A percentile compares a stretch with the other conserved stretches of the same genome.
Evolutionary conservation across 23 red algal genomes (phyloP).

Genomic region (Pyropia haitanensis): DNA sequence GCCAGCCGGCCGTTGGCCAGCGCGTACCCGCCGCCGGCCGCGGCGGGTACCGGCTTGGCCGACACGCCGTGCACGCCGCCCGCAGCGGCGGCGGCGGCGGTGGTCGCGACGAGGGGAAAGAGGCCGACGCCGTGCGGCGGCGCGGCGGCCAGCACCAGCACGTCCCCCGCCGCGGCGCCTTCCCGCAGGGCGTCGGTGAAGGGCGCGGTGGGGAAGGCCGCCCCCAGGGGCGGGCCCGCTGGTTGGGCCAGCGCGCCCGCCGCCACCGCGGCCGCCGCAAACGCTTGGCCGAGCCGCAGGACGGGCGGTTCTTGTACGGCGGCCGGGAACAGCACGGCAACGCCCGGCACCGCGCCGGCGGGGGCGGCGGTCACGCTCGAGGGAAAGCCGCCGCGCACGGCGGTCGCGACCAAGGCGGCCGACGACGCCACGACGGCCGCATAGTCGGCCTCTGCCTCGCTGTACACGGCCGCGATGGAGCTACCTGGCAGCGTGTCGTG

Average conservation of each 20-base stretch:
- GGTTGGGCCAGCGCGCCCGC: not conserved
- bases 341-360: not conserved
- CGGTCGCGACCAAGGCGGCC: slow-evolving; percentile 8
- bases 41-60: not conserved
- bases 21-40: slow-evolving; percentile 7
- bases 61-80: not conserved
- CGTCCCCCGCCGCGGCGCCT: no score
- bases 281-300: not conserved
- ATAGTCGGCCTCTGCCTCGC: slow-evolving; percentile 40
- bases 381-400: slow-evolving; percentile 1
- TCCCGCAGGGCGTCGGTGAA: no score
- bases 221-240: not conserved
- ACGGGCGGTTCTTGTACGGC: not conserved
- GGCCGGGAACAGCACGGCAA: not conserved
- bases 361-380: not conserved
- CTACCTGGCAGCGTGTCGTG: slow-evolving; percentile 66
- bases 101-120: no score
- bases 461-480: slow-evolving; percentile 54
- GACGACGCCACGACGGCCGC: slow-evolving; percentile 17
- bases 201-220: no score
- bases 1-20: not conserved
- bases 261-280: not conserved
- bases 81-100: not conserved
- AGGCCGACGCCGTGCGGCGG: no score
- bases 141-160: no score